These are phyloP conservation scores for Postia placenta DNA, from an alignment of 768 basidiomycete genomes.

Conservation along the genomic window DNA sequence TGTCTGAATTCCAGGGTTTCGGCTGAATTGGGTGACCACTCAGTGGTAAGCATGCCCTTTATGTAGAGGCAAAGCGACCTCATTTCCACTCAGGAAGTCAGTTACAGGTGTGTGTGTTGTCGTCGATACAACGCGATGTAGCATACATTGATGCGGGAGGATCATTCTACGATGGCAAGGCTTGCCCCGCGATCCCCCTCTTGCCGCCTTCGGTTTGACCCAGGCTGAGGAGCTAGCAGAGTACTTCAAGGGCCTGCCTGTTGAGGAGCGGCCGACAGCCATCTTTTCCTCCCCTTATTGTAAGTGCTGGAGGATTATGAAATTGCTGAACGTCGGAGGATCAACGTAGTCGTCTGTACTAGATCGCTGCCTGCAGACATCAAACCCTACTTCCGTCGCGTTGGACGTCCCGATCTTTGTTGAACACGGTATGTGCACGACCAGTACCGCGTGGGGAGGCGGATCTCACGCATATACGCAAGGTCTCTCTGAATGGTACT, in stretches of 20 bases:
- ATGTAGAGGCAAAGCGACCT: background rate
- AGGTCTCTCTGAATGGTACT: constrained; percentile 80
- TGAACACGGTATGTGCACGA: constrained; percentile 70
- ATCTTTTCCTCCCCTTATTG: constrained; percentile 87
- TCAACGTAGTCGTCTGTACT: background rate
- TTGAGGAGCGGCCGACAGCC: constrained; percentile 62
- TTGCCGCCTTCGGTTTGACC: constrained; percentile 64
- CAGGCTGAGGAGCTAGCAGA: constrained; percentile 72
- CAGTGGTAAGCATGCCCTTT: constrained; percentile 44
- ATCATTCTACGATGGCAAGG: constrained; percentile 28
- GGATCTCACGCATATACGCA: background rate
- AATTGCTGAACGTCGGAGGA: background rate
- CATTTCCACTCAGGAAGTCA: constrained; percentile 9
- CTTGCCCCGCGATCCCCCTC: constrained; percentile 64
- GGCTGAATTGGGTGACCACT: constrained; percentile 65
- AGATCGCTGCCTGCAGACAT: constrained; percentile 89
- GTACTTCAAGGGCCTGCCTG: constrained; percentile 59
- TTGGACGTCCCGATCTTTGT: constrained; percentile 66
- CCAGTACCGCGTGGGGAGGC: too few species aligned
- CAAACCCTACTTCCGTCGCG: constrained; percentile 54
- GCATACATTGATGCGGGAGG: background rate
- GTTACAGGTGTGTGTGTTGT: constrained; percentile 10
- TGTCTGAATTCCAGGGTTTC: constrained; percentile 45
- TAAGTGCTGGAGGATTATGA: constrained; percentile 26
- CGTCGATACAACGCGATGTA: background rate